Conservation (phyloP, 768 basidiomycete genomes). For the Porpolomopsis calyptriformis region DNA sequence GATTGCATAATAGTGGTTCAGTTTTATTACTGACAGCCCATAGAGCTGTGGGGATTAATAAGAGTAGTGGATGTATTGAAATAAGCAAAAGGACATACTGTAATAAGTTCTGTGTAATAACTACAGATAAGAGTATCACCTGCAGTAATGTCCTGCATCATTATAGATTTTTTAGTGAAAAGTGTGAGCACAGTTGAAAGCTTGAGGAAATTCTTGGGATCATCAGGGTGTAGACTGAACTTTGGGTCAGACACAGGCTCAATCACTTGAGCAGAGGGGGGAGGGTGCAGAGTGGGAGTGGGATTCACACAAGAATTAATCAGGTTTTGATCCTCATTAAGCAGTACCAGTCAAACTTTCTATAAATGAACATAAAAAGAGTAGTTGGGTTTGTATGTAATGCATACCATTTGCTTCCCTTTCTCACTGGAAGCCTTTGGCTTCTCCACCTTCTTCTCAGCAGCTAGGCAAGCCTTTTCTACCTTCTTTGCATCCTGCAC, state of each 20-base stretch:
- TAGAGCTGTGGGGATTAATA: constrained; percentile 12
- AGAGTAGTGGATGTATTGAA: not conserved
- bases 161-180: not conserved
- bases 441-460: constrained; percentile 2
- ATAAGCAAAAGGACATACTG: not conserved
- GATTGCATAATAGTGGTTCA: constrained; percentile 28
- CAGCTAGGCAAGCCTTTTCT: not conserved
- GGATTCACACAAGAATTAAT: too few species aligned
- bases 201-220: constrained; percentile 2
- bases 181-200: not conserved
- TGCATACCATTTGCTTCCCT: not conserved
- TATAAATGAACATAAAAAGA: too few species aligned
- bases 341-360: too few species aligned
- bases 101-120: constrained; percentile 1
- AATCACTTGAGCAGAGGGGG: not conserved
- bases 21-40: constrained; percentile 16
- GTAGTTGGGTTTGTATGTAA: too few species aligned
- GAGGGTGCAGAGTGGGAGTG: too few species aligned
- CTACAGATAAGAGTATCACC: not conserved
- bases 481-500: constrained; percentile 1
- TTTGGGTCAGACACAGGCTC: not conserved
- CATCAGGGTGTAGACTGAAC: constrained; percentile 1
- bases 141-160: not conserved
- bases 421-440: not conserved
- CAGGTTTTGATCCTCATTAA: too few species aligned